Percentiles rank a stretch among this genome's conserved stretches.
phyloP scores from a whole-genome alignment of 345 rosid genomes.

The Firmiana major region DNA sequence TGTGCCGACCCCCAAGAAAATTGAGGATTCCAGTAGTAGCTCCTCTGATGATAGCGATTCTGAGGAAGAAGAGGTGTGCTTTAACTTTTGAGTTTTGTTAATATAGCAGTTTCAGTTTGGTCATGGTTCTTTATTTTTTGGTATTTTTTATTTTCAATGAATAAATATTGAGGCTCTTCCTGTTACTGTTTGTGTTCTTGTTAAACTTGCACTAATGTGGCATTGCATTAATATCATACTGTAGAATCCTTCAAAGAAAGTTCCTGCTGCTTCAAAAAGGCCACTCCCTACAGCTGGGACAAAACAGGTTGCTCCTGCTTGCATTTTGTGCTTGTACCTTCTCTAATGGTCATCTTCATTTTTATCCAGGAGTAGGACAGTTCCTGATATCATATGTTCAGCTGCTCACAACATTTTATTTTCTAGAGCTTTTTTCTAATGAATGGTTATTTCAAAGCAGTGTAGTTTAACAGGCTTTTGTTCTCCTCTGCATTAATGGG shows the following conservation, averaged over 20 bases:
- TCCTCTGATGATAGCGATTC: conserved; percentile 32
- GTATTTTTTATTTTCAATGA: not conserved
- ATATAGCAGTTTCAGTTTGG: not conserved
- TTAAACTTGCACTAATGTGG: not conserved
- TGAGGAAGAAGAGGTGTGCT: conserved; percentile 26
- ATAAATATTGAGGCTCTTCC: not conserved
- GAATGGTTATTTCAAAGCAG: not conserved
- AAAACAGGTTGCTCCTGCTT: not conserved
- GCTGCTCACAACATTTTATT: no score
- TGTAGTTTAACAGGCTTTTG: not conserved
- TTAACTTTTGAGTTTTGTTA: not conserved
- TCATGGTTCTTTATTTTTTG: not conserved
- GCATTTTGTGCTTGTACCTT: not conserved
- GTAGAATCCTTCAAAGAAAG: conserved; percentile 11
- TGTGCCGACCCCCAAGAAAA: conserved; percentile 12
- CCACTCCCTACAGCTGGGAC: not conserved
- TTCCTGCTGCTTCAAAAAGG: not conserved
- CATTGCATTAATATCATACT: not conserved
- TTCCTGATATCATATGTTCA: no score
- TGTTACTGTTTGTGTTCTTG: not conserved
- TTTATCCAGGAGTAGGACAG: not conserved
- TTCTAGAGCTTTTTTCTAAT: not conserved
- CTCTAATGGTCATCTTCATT: not conserved
- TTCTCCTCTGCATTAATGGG: no score
- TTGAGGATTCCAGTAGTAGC: conserved; percentile 19